Evolutionary conservation across 2,329 filamentous ascomycete species (phyloP).

Genomic region (Trichoderma harzianum): DNA sequence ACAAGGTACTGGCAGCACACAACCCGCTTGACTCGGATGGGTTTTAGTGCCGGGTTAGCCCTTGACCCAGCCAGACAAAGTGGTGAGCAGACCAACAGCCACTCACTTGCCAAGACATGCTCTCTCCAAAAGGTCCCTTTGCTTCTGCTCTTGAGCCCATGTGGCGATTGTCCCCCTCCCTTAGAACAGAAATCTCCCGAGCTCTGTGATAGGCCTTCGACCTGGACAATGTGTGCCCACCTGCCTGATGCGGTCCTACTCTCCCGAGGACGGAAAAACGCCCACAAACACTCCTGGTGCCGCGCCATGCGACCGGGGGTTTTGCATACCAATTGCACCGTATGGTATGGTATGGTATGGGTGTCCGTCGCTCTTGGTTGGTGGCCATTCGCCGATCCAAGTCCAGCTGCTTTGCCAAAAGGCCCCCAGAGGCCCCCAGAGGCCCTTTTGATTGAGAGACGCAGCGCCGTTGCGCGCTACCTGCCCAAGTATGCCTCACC

Average conservation of each 20-base stretch:
- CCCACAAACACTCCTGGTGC: not conserved
- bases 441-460: conserved; percentile 1
- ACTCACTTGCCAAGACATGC: not conserved
- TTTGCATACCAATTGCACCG: not conserved
- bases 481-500: not conserved
- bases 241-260: conserved; percentile 1
- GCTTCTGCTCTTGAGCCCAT: not conserved
- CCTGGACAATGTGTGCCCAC: not conserved
- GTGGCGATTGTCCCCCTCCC: not conserved
- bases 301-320: conserved; percentile 2
- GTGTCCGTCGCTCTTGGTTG: not conserved
- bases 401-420: not conserved
- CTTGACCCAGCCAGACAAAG: not conserved
- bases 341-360: not conserved
- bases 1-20: not conserved
- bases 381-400: not conserved
- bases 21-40: not conserved
- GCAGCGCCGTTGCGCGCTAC: not conserved
- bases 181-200: not conserved
- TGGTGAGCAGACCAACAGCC: not conserved
- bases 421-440: not conserved
- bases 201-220: not conserved
- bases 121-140: conserved; percentile 5
- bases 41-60: not conserved
- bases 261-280: not conserved